These are phyloP conservation scores for Aspergillus asperescens DNA, from an alignment of 495 filamentous ascomycete species.

Conservation along the genomic window DNA sequence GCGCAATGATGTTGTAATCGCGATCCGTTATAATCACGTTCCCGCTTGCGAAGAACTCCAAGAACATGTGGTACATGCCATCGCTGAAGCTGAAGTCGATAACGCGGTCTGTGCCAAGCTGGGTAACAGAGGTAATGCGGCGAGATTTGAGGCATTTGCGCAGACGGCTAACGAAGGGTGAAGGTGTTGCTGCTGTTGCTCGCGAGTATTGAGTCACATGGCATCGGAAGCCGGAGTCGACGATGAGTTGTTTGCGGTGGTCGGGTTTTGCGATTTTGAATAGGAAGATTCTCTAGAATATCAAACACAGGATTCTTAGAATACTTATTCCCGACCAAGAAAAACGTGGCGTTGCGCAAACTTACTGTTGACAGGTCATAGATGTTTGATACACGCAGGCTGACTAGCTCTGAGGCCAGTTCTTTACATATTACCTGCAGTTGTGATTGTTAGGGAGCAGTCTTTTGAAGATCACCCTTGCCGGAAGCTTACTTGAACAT, in stretches of 20 bases:
- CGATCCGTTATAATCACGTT: conserved; percentile 89
- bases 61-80: conserved; percentile 76
- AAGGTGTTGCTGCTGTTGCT: conserved; percentile 75
- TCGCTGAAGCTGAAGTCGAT: conserved; percentile 91
- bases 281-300: conserved; percentile 73
- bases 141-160: conserved; percentile 85
- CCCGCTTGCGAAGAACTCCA: conserved; percentile 95
- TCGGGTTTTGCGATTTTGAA: conserved; percentile 87
- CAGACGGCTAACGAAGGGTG: conserved; percentile 72
- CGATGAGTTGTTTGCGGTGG: conserved; percentile 75
- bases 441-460: conserved; percentile 14
- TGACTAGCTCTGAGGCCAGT: conserved; percentile 67
- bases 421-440: conserved; percentile 85
- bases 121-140: conserved; percentile 70
- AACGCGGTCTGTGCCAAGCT: conserved; percentile 90
- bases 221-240: conserved; percentile 94
- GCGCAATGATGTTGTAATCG: conserved; percentile 68
- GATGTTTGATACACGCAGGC: conserved; percentile 81
- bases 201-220: conserved; percentile 88
- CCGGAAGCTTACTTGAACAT: conserved; percentile 61
- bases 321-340: background rate
- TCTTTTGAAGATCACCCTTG: no score
- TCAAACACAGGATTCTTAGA: no score
- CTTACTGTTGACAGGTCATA: conserved; percentile 85
- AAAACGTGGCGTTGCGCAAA: background rate